Percentiles rank a stretch among this genome's conserved stretches.
These are phyloP conservation scores for Coccomyxa subellipsoidea DNA, from an alignment of 163 green algal species.

Conservation along the genomic window DNA sequence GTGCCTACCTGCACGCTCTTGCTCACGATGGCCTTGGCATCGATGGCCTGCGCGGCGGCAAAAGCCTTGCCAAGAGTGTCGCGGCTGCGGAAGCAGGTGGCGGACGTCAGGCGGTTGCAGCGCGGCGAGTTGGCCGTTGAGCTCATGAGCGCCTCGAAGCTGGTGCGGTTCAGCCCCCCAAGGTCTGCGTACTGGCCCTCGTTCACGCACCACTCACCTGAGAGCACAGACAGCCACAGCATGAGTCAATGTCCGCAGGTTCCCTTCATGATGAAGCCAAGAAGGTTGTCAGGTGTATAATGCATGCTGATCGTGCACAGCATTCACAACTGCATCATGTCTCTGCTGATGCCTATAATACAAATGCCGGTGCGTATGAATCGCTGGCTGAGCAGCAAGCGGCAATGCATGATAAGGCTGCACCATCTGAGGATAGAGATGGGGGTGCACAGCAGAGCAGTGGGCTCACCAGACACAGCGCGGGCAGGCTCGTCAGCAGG, in stretches of 20 bases:
- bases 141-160: background rate
- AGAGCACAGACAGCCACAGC: background rate
- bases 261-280: background rate
- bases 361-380: background rate
- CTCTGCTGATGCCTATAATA: background rate
- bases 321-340: background rate
- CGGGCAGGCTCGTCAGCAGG: background rate
- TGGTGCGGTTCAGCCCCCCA: slow-evolving; percentile 1
- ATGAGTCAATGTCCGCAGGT: background rate
- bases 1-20: background rate
- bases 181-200: background rate
- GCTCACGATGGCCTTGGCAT: background rate
- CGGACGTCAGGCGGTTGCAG: background rate
- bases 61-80: background rate
- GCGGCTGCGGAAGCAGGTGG: background rate
- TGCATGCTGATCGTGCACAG: background rate
- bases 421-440: background rate
- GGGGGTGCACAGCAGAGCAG: background rate
- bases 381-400: background rate
- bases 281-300: too few species aligned
- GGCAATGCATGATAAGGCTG: background rate
- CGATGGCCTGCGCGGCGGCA: background rate
- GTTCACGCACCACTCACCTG: slow-evolving; percentile 8
- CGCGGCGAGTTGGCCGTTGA: background rate
- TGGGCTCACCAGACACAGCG: background rate